Evolutionary conservation across 176 grass and related monocot genomes (phyloP).

Genomic region (Oryza australiensis): DNA sequence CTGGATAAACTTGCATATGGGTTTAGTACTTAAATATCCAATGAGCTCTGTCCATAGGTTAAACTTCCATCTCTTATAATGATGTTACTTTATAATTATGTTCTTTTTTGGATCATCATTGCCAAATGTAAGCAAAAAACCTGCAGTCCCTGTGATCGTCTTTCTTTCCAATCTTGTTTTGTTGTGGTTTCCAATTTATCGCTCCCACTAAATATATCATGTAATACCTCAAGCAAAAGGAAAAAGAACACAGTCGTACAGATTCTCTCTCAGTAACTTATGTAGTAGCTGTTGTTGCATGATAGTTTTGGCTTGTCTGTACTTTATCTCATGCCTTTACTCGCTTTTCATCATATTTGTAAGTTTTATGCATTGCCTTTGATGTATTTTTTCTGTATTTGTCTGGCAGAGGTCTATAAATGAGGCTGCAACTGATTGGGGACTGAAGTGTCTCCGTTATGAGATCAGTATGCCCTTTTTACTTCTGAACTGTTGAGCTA

Average conservation of each 20-base stretch:
- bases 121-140: not conserved
- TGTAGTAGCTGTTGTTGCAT: not conserved
- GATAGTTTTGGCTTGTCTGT: not conserved
- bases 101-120: not conserved
- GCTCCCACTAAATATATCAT: not conserved
- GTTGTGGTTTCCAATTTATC: not conserved
- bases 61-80: not conserved
- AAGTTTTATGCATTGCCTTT: not conserved
- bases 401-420: conserved; percentile 76
- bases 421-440: conserved; percentile 84
- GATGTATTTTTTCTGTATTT: conserved; percentile 22
- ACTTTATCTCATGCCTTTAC: not conserved
- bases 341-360: not conserved
- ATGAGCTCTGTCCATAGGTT: not conserved
- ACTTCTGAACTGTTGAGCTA: not conserved
- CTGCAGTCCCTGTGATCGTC: not conserved
- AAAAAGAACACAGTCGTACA: conserved; percentile 6
- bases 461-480: conserved; percentile 71
- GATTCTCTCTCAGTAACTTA: not conserved
- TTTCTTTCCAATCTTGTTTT: not conserved
- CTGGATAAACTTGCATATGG: not conserved
- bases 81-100: not conserved
- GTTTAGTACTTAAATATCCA: not conserved
- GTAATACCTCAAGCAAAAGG: not conserved
- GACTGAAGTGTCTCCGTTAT: conserved; percentile 91